Base-by-base conservation (phyloP, 495 filamentous ascomycete genomes). In the Tuber umbilicatum region DNA sequence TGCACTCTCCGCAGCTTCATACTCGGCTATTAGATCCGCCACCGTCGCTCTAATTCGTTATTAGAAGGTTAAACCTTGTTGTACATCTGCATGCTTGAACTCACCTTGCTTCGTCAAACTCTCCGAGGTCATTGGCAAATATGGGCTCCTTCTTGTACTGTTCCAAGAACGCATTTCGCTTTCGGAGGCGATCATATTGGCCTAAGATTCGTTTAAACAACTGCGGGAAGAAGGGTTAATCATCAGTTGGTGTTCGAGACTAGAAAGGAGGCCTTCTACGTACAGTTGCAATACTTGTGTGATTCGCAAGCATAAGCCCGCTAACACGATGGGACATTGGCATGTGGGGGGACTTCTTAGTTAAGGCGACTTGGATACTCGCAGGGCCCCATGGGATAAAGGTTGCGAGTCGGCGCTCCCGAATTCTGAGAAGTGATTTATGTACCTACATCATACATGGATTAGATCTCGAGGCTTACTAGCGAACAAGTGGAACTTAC, bases 361-460 rank as follows among this genome's bases (percentile, higher is more conserved):
- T 97, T 67, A 98, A 85, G 2, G 95, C 95, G 19, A 99, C 95
- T 84, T 99, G 95, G 77, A 99, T 99, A 82, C 91, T 94, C 17
- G 95, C 95, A 0, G 95, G 95, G n/a, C 95, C 95, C 95, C 95
- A 99, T 23, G 96, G 96, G 77, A 99, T 98, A 82, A 99, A 99
- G 7, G 93, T 96, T 9, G 95, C 96, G 19, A 99, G 87, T 68
- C 92, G 90, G 70, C 95, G 92, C 84, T 99, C 95, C 47, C 95
- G 91, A 81, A 99, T 98, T 74, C 95, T 92, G 72, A 99, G 90
- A 72, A 99, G 87, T 47, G 94, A 97, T 89, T 99, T 99, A 85
- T 99, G 95, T 71, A 93, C 91, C 86, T 88, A 38, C 17, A 40
- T 27, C 55, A 35, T 31, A 35, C 55, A 39, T 14, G 37, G 43